Evolutionary conservation across 75 land plant genomes (phyloP).

Genomic region (Larix kaempferi): DNA sequence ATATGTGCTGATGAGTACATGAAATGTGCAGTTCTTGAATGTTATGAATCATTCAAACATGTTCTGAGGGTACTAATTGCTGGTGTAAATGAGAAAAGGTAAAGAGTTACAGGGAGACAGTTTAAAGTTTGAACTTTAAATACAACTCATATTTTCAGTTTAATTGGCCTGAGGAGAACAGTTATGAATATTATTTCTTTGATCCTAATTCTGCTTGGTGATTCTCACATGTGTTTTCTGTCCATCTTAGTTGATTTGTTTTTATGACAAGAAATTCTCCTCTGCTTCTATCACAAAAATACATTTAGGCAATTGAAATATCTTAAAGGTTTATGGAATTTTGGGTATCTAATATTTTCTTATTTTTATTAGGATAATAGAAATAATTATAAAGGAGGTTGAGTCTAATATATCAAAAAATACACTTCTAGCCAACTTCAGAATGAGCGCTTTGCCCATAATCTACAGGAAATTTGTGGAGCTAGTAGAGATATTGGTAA

Average conservation of each 20-base stretch:
- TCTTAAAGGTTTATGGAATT: not conserved
- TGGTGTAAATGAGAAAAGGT: conserved; percentile 90
- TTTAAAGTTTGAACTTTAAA: too few relatives aligned
- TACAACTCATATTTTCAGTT: too few relatives aligned
- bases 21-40: conserved; percentile 90
- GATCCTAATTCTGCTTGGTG: not conserved
- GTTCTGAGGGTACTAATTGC: conserved; percentile 61
- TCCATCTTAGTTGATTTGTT: not conserved
- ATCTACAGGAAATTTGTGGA: conserved; percentile 76
- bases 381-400: conserved; percentile 64
- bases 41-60: conserved; percentile 73
- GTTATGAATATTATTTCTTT: not conserved
- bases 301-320: not conserved
- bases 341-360: not conserved
- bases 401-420: conserved; percentile 61
- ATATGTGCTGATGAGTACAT: conserved; percentile 90
- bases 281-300: not conserved
- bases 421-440: conserved; percentile 72
- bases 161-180: not conserved
- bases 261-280: not conserved
- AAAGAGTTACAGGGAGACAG: not conserved
- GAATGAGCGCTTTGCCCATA: conserved; percentile 65
- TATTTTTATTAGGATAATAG: conserved; percentile 65
- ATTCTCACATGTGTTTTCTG: not conserved
- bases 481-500: conserved; percentile 76